These are phyloP conservation scores for Aeschynomene evenia DNA, from an alignment of 306 rosid genomes.

Conservation along the genomic window DNA sequence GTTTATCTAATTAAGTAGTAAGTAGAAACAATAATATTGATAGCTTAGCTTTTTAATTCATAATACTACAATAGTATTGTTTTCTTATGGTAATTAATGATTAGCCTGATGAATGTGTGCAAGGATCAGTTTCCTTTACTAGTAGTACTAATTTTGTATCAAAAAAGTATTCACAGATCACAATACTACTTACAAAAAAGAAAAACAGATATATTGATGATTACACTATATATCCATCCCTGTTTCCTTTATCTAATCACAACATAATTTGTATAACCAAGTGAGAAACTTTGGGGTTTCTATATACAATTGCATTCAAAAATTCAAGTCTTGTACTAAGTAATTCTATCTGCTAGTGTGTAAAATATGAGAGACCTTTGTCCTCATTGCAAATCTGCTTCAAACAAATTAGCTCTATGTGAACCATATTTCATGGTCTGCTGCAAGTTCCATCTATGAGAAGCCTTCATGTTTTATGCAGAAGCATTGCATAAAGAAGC, in stretches of 20 bases:
- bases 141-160: not conserved
- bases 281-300: not conserved
- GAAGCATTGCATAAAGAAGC: slow-evolving; percentile 62
- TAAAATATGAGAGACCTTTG: not conserved
- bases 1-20: no score
- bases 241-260: not conserved
- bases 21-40: no score
- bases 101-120: not conserved
- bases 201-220: slow-evolving; percentile 3
- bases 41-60: no score
- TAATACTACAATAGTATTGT: no score
- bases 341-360: not conserved
- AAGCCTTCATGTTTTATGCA: slow-evolving; percentile 41
- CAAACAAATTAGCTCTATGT: not conserved
- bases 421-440: not conserved
- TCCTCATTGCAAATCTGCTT: not conserved
- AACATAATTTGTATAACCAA: not conserved
- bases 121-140: not conserved
- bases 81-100: no score
- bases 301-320: not conserved
- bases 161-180: not conserved
- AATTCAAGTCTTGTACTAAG: not conserved
- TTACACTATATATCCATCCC: not conserved
- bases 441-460: slow-evolving; percentile 22
- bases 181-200: not conserved